Conservation (phyloP, 2,329 filamentous ascomycete species). For the Clonostachys rosea region DNA sequence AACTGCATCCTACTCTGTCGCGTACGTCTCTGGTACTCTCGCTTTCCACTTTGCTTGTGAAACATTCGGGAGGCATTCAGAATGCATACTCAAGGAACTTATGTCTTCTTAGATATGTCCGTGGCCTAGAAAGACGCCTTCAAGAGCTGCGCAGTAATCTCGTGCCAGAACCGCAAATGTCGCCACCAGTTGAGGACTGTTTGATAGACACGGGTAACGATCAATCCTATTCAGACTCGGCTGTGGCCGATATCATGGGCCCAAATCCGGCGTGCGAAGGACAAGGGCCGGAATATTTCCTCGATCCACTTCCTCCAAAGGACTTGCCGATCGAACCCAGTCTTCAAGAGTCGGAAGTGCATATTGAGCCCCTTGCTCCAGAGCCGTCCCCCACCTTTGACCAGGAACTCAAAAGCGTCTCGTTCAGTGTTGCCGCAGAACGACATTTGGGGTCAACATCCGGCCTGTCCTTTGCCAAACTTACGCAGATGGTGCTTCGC, state of each 20-base stretch:
- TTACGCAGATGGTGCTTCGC: conserved; percentile 33
- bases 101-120: conserved; percentile 16
- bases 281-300: too few relatives aligned
- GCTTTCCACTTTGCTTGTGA: too few relatives aligned
- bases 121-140: conserved; percentile 18
- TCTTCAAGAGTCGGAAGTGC: conserved; percentile 2
- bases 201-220: too few relatives aligned
- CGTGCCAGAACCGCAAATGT: neutral
- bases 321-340: neutral
- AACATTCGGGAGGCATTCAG: neutral
- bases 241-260: too few relatives aligned
- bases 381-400: conserved; percentile 13
- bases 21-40: conserved; percentile 17
- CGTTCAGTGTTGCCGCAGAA: conserved; percentile 36
- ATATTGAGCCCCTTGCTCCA: neutral
- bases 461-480: conserved; percentile 35
- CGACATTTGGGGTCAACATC: conserved; percentile 36
- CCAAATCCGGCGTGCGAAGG: too few relatives aligned
- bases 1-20: conserved; percentile 30
- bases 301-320: too few relatives aligned
- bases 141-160: conserved; percentile 9
- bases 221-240: too few relatives aligned
- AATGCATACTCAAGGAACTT: neutral
- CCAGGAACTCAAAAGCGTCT: conserved; percentile 27
- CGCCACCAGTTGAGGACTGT: neutral